Percentiles rank a stretch among this genome's conserved stretches.
Evolutionary conservation across 306 rosid species (phyloP).

Genomic region (Prosopis cineraria): DNA sequence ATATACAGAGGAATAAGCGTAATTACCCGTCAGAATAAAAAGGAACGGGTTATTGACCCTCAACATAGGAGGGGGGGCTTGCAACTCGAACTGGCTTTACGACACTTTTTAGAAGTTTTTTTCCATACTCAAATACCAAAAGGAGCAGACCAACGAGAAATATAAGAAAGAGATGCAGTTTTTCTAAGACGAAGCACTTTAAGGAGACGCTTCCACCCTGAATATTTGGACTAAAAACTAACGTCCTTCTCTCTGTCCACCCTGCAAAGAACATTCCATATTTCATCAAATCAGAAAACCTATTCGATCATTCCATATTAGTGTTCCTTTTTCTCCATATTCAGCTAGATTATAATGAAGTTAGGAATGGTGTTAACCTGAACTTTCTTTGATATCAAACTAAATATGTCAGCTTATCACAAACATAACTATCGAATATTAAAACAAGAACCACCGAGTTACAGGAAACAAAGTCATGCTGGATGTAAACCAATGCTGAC

Average conservation of each 20-base stretch:
- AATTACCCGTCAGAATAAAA: slow-evolving; percentile 39
- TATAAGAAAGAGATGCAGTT: slow-evolving; percentile 51
- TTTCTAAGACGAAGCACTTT: slow-evolving; percentile 42
- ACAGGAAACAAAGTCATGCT: slow-evolving; percentile 37
- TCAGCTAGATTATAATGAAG: slow-evolving; percentile 2
- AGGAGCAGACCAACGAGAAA: slow-evolving; percentile 64
- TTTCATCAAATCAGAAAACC: slow-evolving; percentile 20
- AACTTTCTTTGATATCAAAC: slow-evolving; percentile 6
- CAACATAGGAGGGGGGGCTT: slow-evolving; percentile 46
- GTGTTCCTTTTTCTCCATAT: slow-evolving; percentile 4
- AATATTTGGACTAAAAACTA: slow-evolving; percentile 34
- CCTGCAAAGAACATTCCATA: slow-evolving; percentile 49
- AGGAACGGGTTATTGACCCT: slow-evolving; percentile 22
- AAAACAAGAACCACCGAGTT: slow-evolving; percentile 36
- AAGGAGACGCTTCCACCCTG: slow-evolving; percentile 52
- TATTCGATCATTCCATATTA: not conserved
- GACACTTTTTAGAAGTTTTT: slow-evolving; percentile 46
- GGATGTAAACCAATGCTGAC: slow-evolving; percentile 33
- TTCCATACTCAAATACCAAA: slow-evolving; percentile 48
- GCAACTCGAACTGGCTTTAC: slow-evolving; percentile 70
- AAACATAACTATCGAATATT: slow-evolving; percentile 30
- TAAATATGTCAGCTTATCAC: slow-evolving; percentile 22
- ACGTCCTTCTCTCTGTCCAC: slow-evolving; percentile 57
- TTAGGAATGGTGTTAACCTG: not conserved
- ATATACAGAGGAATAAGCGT: not conserved